These are phyloP conservation scores for Oryza glumipatula DNA, from an alignment of 176 grass and related monocot species.

Conservation along the genomic window DNA sequence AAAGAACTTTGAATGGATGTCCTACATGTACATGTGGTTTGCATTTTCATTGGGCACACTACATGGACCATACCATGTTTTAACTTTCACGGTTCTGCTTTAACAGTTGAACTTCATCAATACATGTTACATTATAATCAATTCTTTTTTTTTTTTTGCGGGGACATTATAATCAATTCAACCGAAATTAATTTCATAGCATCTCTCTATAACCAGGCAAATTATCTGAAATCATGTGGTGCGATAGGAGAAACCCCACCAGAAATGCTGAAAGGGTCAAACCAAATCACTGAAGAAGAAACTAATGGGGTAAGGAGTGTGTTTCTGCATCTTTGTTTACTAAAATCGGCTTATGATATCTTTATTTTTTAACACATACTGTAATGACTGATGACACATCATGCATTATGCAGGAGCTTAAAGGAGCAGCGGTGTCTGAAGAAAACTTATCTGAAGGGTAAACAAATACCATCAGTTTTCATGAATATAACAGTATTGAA, in stretches of 20 bases:
- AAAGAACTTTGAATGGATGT: neutral
- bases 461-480: slow-evolving; percentile 3
- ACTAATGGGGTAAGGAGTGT: slow-evolving; percentile 38
- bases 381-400: slow-evolving; percentile 18
- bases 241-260: slow-evolving; percentile 59
- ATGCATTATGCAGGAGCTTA: neutral
- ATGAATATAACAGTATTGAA: neutral
- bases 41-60: neutral
- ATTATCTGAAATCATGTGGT: slow-evolving; percentile 76
- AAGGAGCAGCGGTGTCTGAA: slow-evolving; percentile 2
- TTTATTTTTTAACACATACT: slow-evolving; percentile 28
- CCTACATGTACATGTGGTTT: neutral
- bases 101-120: neutral
- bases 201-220: slow-evolving; percentile 49
- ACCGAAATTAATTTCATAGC: neutral
- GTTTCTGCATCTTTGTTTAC: slow-evolving; percentile 31
- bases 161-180: neutral
- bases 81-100: neutral
- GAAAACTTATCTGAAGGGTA: slow-evolving; percentile 43
- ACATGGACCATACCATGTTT: neutral
- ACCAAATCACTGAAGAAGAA: slow-evolving; percentile 10
- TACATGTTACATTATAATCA: neutral
- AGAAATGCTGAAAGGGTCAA: slow-evolving; percentile 43
- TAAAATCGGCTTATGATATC: slow-evolving; percentile 19
- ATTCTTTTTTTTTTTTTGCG: no score